Evolutionary conservation across 73 alveolate genomes (phyloP).

Genomic region (Paraurostyla sp.): DNA sequence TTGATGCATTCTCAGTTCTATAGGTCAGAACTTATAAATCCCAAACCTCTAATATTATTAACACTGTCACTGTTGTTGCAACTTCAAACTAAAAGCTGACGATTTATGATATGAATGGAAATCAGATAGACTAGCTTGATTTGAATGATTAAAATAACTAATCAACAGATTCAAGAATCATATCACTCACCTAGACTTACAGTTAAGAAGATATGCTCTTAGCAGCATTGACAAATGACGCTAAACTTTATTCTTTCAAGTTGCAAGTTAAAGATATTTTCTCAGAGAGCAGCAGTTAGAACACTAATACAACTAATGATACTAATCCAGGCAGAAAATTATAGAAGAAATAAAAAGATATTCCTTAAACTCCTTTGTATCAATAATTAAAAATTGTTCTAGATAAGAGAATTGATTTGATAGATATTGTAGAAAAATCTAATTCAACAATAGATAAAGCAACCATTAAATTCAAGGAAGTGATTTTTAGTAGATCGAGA

Average conservation of each 20-base stretch:
- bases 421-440: constrained; percentile 1
- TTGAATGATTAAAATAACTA: too few relatives aligned
- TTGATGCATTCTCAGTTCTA: not conserved
- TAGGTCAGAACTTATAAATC: not conserved
- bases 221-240: not conserved
- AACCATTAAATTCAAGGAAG: not conserved
- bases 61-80: not conserved
- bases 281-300: not conserved
- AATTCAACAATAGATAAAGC: not conserved
- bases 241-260: not conserved
- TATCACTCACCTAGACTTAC: not conserved
- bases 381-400: not conserved
- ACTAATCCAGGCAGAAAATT: not conserved
- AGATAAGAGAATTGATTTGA: not conserved
- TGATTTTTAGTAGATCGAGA: constrained; percentile 1
- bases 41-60: not conserved
- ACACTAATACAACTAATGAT: not conserved
- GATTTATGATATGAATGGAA: constrained; percentile 40
- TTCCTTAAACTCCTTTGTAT: not conserved
- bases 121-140: not conserved
- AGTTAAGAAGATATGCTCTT: not conserved
- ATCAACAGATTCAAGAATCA: not conserved
- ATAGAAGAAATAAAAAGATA: not conserved
- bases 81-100: not conserved
- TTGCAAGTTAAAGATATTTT: not conserved